Evolutionary conservation across 2,329 filamentous ascomycete genomes (phyloP).

Genomic region (Colletotrichum musae): DNA sequence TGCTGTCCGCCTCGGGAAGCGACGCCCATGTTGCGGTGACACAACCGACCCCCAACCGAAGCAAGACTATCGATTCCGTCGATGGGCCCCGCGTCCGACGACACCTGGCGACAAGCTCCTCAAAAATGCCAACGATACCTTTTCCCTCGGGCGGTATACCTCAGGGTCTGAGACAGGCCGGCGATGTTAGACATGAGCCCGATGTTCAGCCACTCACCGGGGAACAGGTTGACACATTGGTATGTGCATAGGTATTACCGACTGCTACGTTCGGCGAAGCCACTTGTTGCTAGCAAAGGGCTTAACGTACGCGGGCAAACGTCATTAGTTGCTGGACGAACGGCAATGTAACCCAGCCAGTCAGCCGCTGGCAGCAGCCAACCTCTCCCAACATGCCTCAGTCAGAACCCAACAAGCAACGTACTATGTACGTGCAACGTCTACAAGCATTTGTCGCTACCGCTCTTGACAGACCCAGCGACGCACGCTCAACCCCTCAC

Average conservation of each 20-base stretch:
- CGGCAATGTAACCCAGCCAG: not conserved
- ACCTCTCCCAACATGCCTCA: conserved; percentile 16
- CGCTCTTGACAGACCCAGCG: conserved; percentile 7
- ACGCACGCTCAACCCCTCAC: conserved; percentile 12
- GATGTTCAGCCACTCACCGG: conserved; percentile 12
- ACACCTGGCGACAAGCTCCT: not conserved
- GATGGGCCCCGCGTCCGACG: not conserved
- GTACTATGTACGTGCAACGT: not conserved
- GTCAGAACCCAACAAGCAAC: conserved; percentile 13
- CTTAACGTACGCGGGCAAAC: conserved; percentile 1
- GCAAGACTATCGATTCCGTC: conserved; percentile 7
- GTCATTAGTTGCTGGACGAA: conserved; percentile 11
- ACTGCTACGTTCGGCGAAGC: not conserved
- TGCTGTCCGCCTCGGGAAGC: conserved; percentile 4
- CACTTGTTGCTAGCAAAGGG: not conserved
- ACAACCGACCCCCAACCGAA: too few relatives aligned
- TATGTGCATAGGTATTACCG: not conserved
- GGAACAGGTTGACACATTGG: not conserved
- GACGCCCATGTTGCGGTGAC: conserved; percentile 4
- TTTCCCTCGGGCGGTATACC: conserved; percentile 11
- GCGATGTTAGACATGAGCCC: not conserved
- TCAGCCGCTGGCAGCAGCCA: conserved; percentile 5
- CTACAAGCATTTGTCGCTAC: conserved; percentile 17
- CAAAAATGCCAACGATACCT: conserved; percentile 13
- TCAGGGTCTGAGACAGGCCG: conserved; percentile 18